These are phyloP conservation scores for Sporothrix curviconia DNA, from an alignment of 2,329 filamentous ascomycete genomes.

Conservation along the genomic window DNA sequence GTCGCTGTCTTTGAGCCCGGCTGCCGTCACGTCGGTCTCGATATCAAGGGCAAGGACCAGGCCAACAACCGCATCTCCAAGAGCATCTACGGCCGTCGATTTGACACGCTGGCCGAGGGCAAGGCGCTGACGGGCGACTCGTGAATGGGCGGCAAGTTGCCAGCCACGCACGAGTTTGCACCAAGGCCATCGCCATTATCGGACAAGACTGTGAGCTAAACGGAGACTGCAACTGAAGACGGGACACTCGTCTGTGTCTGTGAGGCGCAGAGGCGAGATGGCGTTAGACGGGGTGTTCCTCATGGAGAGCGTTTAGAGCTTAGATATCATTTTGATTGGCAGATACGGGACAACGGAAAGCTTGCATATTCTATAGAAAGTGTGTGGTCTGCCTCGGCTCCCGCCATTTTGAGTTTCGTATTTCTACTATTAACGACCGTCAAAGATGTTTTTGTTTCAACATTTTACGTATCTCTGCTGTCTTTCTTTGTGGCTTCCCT, in stretches of 20 bases:
- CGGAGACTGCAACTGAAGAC: no score
- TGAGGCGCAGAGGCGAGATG: no score
- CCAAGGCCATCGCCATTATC: slow-evolving; percentile 88
- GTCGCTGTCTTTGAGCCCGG: slow-evolving; percentile 99
- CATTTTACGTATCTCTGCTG: background rate
- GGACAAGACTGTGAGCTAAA: slow-evolving; percentile 49
- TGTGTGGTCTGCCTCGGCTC: no score
- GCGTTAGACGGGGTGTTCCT: no score
- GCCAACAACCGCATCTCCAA: no score
- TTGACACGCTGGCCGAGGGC: slow-evolving; percentile 90
- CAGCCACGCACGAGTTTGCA: slow-evolving; percentile 94
- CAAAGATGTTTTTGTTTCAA: slow-evolving; percentile 2
- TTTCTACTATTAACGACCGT: slow-evolving; percentile 6
- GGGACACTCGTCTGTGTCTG: no score
- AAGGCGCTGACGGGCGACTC: slow-evolving; percentile 92
- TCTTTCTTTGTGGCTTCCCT: background rate
- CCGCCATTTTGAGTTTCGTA: no score
- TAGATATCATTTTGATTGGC: no score
- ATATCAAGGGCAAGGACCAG: slow-evolving; percentile 71
- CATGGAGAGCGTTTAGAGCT: no score
- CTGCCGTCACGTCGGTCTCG: slow-evolving; percentile 65
- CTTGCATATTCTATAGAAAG: no score
- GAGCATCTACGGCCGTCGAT: no score
- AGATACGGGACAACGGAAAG: no score
- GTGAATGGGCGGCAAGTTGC: slow-evolving; percentile 94